A percentile compares a stretch with the other conserved stretches of the same genome.
Conservation (phyloP, 2,329 filamentous ascomycete species). For the Trichophyton simii region DNA sequence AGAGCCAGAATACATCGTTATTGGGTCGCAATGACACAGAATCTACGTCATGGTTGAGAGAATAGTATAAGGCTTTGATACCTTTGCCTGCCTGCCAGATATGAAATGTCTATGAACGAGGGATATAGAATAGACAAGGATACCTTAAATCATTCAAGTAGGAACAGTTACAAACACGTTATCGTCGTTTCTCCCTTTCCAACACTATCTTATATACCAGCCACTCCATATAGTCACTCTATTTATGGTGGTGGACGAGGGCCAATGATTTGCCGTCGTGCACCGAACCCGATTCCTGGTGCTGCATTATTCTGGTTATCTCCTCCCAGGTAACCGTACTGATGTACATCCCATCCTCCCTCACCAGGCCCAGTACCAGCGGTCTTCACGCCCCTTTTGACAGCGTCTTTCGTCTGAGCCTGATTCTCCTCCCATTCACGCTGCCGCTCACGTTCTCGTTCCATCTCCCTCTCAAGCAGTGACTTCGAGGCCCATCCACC, state of each 20-base stretch:
- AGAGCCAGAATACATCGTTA: not conserved
- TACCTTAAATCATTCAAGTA: not conserved
- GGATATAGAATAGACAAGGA: not conserved
- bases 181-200: not conserved
- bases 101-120: not conserved
- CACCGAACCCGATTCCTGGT: constrained; percentile 40
- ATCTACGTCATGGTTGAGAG: not conserved
- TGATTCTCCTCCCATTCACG: constrained; percentile 53
- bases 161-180: not conserved
- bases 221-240: not conserved
- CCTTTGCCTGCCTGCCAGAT: not conserved
- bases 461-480: constrained; percentile 54
- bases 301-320: constrained; percentile 48
- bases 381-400: constrained; percentile 33
- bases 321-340: constrained; percentile 52
- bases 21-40: not conserved
- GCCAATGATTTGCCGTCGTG: constrained; percentile 50
- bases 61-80: not conserved
- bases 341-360: constrained; percentile 49
- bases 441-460: constrained; percentile 52
- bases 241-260: constrained; percentile 39
- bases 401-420: constrained; percentile 36
- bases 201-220: not conserved
- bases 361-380: constrained; percentile 38
- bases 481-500: constrained; percentile 51